A percentile compares a stretch with the other conserved stretches of the same genome.
Conservation (phyloP, 257 asterid species). For the Primulina tabacum region DNA sequence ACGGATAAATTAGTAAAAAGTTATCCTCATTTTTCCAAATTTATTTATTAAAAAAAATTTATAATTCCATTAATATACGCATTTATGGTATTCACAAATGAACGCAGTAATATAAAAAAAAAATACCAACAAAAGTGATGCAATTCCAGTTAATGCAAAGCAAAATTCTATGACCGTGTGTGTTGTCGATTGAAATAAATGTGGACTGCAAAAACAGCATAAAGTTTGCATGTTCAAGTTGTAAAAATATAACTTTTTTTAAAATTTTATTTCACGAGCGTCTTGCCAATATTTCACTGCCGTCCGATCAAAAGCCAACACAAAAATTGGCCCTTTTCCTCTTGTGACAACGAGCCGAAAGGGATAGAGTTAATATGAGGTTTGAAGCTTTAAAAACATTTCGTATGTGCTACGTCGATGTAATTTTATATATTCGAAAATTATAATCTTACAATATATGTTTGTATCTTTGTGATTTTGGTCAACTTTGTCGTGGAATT, state of each 20-base stretch:
- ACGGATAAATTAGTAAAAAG: no score
- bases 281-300: slow-evolving; percentile 42
- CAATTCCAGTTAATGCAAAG: slow-evolving; percentile 24
- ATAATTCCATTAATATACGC: no score
- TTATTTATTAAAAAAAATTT: no score
- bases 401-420: no score
- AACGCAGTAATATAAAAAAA: background rate
- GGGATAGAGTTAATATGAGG: background rate
- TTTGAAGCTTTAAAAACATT: no score
- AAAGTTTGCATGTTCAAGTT: slow-evolving; percentile 31
- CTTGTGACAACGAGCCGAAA: slow-evolving; percentile 36
- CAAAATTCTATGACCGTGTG: slow-evolving; percentile 80
- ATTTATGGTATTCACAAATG: slow-evolving; percentile 9
- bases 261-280: slow-evolving; percentile 43
- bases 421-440: no score
- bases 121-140: background rate
- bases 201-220: slow-evolving; percentile 29
- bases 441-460: no score
- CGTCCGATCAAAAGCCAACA: slow-evolving; percentile 33
- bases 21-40: no score
- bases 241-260: slow-evolving; percentile 17
- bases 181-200: slow-evolving; percentile 29
- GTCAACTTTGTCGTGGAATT: no score
- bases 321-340: slow-evolving; percentile 20
- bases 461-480: no score